These are phyloP conservation scores for Monascus purpureus DNA, from an alignment of 495 filamentous ascomycete species.

Conservation along the genomic window DNA sequence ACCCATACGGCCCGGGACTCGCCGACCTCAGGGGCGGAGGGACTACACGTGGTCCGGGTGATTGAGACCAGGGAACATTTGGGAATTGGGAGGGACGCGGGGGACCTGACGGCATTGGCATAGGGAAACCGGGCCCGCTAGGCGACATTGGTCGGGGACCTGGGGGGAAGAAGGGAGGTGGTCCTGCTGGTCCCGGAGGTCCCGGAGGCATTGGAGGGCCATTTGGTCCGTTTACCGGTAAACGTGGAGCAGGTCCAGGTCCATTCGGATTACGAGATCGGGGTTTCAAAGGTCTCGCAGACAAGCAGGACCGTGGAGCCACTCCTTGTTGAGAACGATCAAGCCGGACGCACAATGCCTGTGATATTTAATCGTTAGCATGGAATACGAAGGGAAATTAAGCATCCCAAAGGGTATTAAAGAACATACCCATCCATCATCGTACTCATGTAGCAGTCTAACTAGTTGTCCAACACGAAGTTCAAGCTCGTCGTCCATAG, in stretches of 20 bases:
- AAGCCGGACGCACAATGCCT: constrained; percentile 83
- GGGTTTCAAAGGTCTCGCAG: constrained; percentile 82
- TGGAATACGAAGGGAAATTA: background rate
- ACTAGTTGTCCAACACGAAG: constrained; percentile 70
- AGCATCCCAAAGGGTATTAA: background rate
- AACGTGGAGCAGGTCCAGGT: constrained; percentile 27
- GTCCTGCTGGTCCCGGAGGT: constrained; percentile 9
- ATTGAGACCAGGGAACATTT: constrained; percentile 30
- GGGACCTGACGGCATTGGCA: constrained; percentile 7
- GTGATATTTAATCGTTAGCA: constrained; percentile 20
- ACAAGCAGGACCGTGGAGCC: constrained; percentile 84
- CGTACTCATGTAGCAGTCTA: constrained; percentile 85
- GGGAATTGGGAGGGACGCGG: constrained; percentile 16
- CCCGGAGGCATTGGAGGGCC: constrained; percentile 31
- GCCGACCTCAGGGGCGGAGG: constrained; percentile 28
- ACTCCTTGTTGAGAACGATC: constrained; percentile 89
- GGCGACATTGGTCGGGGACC: constrained; percentile 29
- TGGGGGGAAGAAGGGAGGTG: constrained; percentile 25
- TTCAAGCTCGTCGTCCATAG: constrained; percentile 79
- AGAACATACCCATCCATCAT: constrained; percentile 87
- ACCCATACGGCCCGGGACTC: constrained; percentile 39
- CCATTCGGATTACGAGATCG: constrained; percentile 43
- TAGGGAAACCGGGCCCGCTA: constrained; percentile 11
- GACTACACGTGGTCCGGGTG: constrained; percentile 21
- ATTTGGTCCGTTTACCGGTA: constrained; percentile 37